Conservation (phyloP, 176 grass and related monocot genomes). For the Lolium multiflorum region DNA sequence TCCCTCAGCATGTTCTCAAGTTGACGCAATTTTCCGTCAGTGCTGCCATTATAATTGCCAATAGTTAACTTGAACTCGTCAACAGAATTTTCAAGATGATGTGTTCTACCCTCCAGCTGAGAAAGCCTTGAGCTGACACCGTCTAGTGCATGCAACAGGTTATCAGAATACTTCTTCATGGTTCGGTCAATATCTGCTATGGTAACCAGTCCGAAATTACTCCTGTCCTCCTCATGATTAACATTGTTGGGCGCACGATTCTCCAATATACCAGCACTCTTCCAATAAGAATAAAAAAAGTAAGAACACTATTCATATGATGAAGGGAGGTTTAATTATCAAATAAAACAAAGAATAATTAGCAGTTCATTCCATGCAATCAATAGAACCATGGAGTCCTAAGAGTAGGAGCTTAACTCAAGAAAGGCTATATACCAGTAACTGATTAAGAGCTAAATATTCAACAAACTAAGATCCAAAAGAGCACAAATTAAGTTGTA, state of each 20-base stretch:
- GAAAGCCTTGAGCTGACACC: constrained; percentile 75
- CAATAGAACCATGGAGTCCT: background rate
- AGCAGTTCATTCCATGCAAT: background rate
- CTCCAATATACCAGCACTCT: constrained; percentile 72
- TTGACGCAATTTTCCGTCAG: constrained; percentile 85
- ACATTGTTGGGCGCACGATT: constrained; percentile 62
- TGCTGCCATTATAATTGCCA: constrained; percentile 75
- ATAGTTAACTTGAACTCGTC: constrained; percentile 76
- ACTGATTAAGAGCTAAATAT: background rate
- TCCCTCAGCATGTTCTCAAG: constrained; percentile 91
- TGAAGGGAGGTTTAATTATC: background rate
- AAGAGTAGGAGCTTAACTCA: background rate
- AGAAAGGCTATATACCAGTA: background rate
- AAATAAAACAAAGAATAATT: background rate
- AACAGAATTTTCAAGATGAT: constrained; percentile 73
- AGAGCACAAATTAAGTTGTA: background rate
- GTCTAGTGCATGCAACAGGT: constrained; percentile 79
- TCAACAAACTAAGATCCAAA: background rate
- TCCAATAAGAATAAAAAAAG: constrained; percentile 26
- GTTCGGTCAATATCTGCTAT: constrained; percentile 80
- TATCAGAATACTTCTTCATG: constrained; percentile 88
- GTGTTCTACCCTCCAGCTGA: constrained; percentile 73
- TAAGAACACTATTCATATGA: background rate
- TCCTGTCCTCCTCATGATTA: constrained; percentile 66
- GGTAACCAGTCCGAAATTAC: constrained; percentile 44